These are phyloP conservation scores for Chenopodium quinoa DNA, from an alignment of 148 eudicot species.

Conservation along the genomic window DNA sequence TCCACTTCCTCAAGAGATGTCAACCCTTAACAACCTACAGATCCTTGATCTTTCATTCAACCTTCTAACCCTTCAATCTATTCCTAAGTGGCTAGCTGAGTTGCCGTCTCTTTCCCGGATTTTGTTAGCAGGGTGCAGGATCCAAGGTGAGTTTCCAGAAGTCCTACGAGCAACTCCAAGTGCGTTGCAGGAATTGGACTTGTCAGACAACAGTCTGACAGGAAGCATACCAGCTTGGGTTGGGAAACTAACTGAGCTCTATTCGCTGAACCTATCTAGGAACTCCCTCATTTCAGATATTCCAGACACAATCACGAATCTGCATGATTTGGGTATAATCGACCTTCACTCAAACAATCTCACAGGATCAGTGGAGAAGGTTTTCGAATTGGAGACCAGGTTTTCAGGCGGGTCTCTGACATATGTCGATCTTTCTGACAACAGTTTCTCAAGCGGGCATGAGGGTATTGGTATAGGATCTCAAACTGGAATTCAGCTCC, in stretches of 20 bases:
- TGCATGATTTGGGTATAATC: constrained; percentile 28
- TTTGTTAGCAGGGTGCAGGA: constrained; percentile 43
- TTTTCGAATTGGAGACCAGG: constrained; percentile 33
- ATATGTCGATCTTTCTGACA: constrained; percentile 44
- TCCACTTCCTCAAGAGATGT: constrained; percentile 50
- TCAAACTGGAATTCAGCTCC: constrained; percentile 22
- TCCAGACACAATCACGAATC: constrained; percentile 36
- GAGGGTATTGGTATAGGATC: constrained; percentile 39
- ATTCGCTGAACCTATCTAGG: constrained; percentile 45
- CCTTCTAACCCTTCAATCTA: constrained; percentile 32
- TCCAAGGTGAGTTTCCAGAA: constrained; percentile 40
- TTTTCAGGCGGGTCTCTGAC: constrained; percentile 31
- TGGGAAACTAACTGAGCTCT: constrained; percentile 36
- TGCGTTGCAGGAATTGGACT: constrained; percentile 41
- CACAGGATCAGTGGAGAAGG: constrained; percentile 37
- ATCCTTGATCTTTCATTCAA: constrained; percentile 46
- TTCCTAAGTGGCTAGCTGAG: constrained; percentile 43
- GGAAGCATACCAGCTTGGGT: constrained; percentile 55
- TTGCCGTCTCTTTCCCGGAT: constrained; percentile 41
- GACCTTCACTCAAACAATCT: constrained; percentile 63
- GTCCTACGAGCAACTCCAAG: constrained; percentile 22
- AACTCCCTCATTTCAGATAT: constrained; percentile 40
- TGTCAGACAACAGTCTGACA: constrained; percentile 45
- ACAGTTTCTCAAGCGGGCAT: constrained; percentile 41
- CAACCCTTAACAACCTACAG: constrained; percentile 38